A percentile compares a stretch with the other conserved stretches of the same genome.
Conservation (phyloP, 306 rosid genomes). For the Trichosanthes truncata region DNA sequence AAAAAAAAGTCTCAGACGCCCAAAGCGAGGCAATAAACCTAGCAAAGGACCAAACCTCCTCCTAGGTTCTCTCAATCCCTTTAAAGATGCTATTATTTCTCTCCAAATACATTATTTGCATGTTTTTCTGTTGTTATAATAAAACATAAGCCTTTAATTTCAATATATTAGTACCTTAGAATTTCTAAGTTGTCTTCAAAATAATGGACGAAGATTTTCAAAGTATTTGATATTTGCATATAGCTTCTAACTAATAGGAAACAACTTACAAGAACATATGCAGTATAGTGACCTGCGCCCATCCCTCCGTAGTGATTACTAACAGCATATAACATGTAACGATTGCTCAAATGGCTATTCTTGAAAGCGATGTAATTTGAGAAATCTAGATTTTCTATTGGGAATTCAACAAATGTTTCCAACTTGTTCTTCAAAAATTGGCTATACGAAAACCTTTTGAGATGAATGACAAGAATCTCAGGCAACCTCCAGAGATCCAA, state of each 20-base stretch:
- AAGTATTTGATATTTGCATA: neutral
- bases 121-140: neutral
- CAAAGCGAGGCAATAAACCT: neutral
- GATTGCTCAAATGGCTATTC: conserved; percentile 23
- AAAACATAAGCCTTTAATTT: neutral
- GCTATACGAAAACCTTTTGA: conserved; percentile 69
- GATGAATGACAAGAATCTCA: conserved; percentile 68
- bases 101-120: neutral
- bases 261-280: conserved; percentile 62
- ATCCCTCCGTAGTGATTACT: conserved; percentile 78
- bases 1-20: no score
- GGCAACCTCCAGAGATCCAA: conserved; percentile 95
- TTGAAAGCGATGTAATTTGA: conserved; percentile 32
- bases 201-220: neutral
- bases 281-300: conserved; percentile 88
- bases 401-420: conserved; percentile 73
- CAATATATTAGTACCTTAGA: neutral
- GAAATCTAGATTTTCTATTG: conserved; percentile 55
- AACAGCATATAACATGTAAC: conserved; percentile 59
- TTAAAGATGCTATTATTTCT: neutral
- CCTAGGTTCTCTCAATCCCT: neutral
- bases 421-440: conserved; percentile 49
- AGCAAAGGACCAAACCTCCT: neutral
- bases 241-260: neutral
- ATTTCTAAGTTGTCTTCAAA: neutral